Evolutionary conservation across 345 rosid species (phyloP).

Genomic region (Camelina hispida): DNA sequence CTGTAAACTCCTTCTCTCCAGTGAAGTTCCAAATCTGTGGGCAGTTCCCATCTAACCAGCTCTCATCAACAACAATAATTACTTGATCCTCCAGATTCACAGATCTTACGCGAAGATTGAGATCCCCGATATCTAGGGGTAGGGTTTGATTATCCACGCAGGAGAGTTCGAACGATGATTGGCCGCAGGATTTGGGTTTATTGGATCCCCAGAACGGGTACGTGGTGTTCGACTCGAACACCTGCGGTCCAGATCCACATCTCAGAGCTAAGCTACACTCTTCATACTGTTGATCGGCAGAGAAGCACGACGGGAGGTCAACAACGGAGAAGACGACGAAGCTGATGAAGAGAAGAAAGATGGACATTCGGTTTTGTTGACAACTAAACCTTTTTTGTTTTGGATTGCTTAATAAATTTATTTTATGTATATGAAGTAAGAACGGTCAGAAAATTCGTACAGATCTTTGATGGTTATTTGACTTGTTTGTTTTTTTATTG

Average conservation of each 20-base stretch:
- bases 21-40: background rate
- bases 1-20: background rate
- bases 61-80: slow-evolving; percentile 41
- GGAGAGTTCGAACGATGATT: slow-evolving; percentile 38
- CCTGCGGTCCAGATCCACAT: slow-evolving; percentile 44
- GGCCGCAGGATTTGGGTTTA: slow-evolving; percentile 49
- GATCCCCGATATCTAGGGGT: background rate
- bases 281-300: slow-evolving; percentile 29
- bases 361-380: slow-evolving; percentile 27
- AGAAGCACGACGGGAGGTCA: slow-evolving; percentile 32
- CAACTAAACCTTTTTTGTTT: background rate
- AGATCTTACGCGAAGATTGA: slow-evolving; percentile 21
- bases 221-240: background rate
- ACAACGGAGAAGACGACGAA: slow-evolving; percentile 36
- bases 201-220: slow-evolving; percentile 64
- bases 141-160: slow-evolving; percentile 25
- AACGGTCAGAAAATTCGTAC: too few species aligned
- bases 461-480: too few species aligned
- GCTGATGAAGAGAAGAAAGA: slow-evolving; percentile 18
- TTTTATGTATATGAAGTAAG: too few species aligned
- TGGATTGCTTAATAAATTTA: background rate
- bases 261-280: slow-evolving; percentile 30
- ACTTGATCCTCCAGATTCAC: accelerated
- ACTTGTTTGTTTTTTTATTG: too few species aligned
- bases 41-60: slow-evolving; percentile 32